Evolutionary conservation across 441 rosid genomes (phyloP), one percentile per base, ranked within the genome.

Genomic region (Iberis amara): DNA sequence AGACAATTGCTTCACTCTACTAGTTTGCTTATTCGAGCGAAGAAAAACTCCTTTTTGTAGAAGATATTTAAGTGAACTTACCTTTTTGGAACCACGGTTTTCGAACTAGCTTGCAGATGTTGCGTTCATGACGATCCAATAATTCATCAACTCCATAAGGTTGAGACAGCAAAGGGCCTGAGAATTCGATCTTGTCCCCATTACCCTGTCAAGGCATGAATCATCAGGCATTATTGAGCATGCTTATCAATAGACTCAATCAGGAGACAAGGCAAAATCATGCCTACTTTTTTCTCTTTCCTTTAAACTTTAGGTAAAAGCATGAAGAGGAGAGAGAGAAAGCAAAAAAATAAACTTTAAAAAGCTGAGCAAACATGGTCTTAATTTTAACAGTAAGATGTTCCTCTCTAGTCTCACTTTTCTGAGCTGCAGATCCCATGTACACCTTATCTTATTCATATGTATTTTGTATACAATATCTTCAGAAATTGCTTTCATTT

Each of bases 141-240:
- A 26, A 4, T 26, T 26, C 30, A 68, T 85, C 92, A 35, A 80
- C 69, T 68, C 80, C 77, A 39, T 79, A 70, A 11, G 89, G 52
- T 37, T 87, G 89, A 65, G 95, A 74, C 64, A 87, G 57, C 68
- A 90, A 65, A 10, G 96, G 98, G 44, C 82, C 96, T 4, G 95
- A 87, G 71, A 83, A 83, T 42, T 87, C 92, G 38, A 90, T 88
- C 69, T 77, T 79, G 67, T 80, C 88, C 42, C 70, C 83, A 41
- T 80, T 0, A 61, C 66, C 73, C 97, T 86, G 90, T 65, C 50
- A 57, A 47, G 57, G 43, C 21, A 48, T 52, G 12, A 40, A 68
- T 52, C 55, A 56, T 18, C n/a, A n/a, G n/a, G 47, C 9, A 61
- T 59, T 55, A 45, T 57, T 64, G 36, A 59, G 54, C 57, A 59